Percentiles rank a stretch among this genome's conserved stretches.
Conservation (phyloP, 768 basidiomycete species). For the Pleurotus citrinopileatus region DNA sequence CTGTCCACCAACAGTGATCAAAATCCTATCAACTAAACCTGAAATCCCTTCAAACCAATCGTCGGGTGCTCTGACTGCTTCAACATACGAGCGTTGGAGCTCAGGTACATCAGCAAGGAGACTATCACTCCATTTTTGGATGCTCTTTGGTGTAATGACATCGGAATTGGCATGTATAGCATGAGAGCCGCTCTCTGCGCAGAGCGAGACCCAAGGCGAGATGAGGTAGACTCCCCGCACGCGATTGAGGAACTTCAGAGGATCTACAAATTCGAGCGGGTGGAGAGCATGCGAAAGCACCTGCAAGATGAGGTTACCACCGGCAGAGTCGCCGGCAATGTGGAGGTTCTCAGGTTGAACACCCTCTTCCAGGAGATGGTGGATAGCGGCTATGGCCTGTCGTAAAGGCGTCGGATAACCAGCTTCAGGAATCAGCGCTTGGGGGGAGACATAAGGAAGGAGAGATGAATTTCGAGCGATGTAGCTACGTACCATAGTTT, state of each 20-base stretch:
- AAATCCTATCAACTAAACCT: constrained; percentile 27
- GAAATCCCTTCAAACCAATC: constrained; percentile 31
- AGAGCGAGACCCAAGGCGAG: constrained; percentile 33
- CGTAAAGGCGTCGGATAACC: constrained; percentile 32
- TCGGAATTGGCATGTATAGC: constrained; percentile 24
- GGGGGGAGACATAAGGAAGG: background rate
- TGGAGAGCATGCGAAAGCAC: constrained; percentile 30
- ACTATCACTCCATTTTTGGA: constrained; percentile 16
- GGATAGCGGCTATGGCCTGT: constrained; percentile 26
- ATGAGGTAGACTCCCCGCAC: constrained; percentile 25
- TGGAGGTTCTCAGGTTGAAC: constrained; percentile 30
- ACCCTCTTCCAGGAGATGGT: constrained; percentile 28
- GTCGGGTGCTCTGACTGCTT: constrained; percentile 27
- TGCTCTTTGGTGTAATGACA: constrained; percentile 14
- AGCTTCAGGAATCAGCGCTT: constrained; percentile 31
- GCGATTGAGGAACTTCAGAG: constrained; percentile 16
- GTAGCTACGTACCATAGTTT: constrained; percentile 24
- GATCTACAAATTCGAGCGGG: constrained; percentile 22
- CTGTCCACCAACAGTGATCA: constrained; percentile 32
- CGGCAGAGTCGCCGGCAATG: constrained; percentile 35
- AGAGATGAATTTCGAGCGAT: background rate
- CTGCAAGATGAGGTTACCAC: constrained; percentile 28
- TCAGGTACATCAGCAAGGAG: constrained; percentile 25
- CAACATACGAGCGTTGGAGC: constrained; percentile 25
- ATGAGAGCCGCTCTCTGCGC: constrained; percentile 21